Percentiles rank a stretch among this genome's conserved stretches.
Conservation (phyloP, 768 basidiomycete species). For the Hypholoma fasciculare region DNA sequence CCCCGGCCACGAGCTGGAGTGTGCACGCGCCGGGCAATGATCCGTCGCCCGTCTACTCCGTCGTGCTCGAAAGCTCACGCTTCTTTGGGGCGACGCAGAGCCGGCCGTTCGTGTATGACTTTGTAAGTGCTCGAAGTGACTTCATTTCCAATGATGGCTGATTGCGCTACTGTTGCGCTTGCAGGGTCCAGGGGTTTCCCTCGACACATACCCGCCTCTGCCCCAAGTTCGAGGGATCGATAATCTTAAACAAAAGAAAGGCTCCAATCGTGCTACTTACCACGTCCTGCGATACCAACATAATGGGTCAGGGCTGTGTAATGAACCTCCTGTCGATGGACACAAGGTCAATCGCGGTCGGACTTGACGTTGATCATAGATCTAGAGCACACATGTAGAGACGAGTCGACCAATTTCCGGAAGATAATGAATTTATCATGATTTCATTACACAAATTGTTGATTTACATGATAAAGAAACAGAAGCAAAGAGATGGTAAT, state of each 20-base stretch:
- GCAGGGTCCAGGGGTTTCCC: conserved; percentile 55
- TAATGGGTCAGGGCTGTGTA: conserved; percentile 18
- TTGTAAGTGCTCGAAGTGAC: conserved; percentile 38
- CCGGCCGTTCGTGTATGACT: conserved; percentile 78
- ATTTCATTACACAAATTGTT: conserved; percentile 1
- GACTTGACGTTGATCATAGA: not conserved
- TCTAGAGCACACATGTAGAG: no score
- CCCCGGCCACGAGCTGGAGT: conserved; percentile 65
- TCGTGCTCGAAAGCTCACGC: conserved; percentile 75
- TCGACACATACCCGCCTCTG: conserved; percentile 51
- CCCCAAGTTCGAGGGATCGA: conserved; percentile 21
- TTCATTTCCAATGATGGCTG: not conserved
- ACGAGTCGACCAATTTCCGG: no score
- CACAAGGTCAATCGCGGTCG: not conserved
- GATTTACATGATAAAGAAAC: conserved; percentile 14
- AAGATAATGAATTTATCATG: not conserved
- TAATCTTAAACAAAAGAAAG: conserved; percentile 31
- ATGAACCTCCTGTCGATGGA: conserved; percentile 11
- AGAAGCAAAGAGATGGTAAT: conserved; percentile 2
- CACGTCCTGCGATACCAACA: conserved; percentile 29
- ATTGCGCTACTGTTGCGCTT: conserved; percentile 1
- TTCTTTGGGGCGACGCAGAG: conserved; percentile 79
- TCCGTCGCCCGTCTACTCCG: conserved; percentile 72
- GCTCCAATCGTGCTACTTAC: conserved; percentile 25
- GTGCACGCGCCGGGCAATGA: conserved; percentile 82